Evolutionary conservation across 2,329 filamentous ascomycete genomes (phyloP), one percentile per base, ranked within the genome.

Genomic region (Talaromyces sp.): DNA sequence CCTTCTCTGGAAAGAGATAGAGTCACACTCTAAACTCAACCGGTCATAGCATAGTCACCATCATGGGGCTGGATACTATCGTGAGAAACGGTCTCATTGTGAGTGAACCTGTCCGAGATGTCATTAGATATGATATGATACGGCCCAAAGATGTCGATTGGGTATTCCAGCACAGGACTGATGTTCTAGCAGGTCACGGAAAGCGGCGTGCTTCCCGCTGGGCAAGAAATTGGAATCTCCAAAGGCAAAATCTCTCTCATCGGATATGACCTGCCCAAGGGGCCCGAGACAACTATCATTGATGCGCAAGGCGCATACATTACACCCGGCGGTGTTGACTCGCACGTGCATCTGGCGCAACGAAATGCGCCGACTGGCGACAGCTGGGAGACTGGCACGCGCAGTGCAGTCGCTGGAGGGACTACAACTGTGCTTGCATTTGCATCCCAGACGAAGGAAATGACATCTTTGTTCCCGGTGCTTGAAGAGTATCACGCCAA

Each of bases 341-440:
- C 75, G 6, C 78, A 81, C 65, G 77, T 80, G 24, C 78, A 80
- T 68, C 72, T 80, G 7, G 66, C 76, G 46, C 35, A 65, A 50
- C 35, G 50, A 60, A 78, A 78, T 61, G 70, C 69, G 9, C 73
- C 75, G 1, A 79, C 75, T 3, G 74, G 77, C 6, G 79, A 80
- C 57, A 76, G 70, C 24, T 81, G 75, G 67, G 75, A 81, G 62
- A 76, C 74, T 2, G 83, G 83, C 0, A 81, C 81, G 0, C 75
- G 83, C 9, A 81, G 78, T 24, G 84, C 83, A 4, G 77, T 86
- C 57, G 82, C 82, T 2, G 83, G 84, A 9, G 83, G 83, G 26
- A 85, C 79, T 4, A 87, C 84, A 0, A 85, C 84, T 0, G 74
- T 86, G 14, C 70, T 86, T 8, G 76, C 82, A 0, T 86, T 87